Base-by-base conservation (phyloP, 1,284 basidiomycete species). In the Leccinum pachyderme region DNA sequence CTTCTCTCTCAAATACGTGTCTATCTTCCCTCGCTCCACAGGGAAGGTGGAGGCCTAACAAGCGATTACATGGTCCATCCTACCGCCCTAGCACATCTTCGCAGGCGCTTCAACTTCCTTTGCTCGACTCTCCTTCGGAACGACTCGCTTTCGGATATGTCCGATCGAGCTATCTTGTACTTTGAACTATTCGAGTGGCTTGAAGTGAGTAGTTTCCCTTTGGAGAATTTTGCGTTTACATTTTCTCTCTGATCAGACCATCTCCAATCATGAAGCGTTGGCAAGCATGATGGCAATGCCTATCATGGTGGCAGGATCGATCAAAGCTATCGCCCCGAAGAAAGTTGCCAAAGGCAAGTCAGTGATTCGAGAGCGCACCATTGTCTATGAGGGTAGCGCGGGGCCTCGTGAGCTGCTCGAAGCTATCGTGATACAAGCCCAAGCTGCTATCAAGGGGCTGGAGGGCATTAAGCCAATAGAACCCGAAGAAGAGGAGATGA, bases 241-340 rank as follows among this genome's bases (percentile, higher is more conserved):
- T 37, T 32, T 43, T 4, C 22, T 49, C 12, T 48, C 44, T 18
- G 5, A 12, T 56, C 59, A 91, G 90, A 92, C 89, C 2, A 89
- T 96, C 41, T 93, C 93, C 7, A 87, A 86, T 63, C 93, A 96
- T 61, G 93, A 95, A 76, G 87, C 91, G 4, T 73, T 95, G 28
- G 91, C 92, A 2, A 91, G 89, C 61, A 94, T 95, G 89, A 91
- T 96, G 83, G 93, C 89, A 1, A 95, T 95, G 92, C 93, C 93
- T 2, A 93, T 93, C 67, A 95, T 95, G 93, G 84, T 89, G 3
- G 80, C 83, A 22, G 74, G 80, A 4, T 86, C 86, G n/a, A 79
- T 84, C 29, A 89, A 87, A 67, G 75, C 79, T 4, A 73, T 84
- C 12, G 75, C 76, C 12, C 75, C 81, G 6, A 84, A 80, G 74